Evolutionary conservation across 495 filamentous ascomycete genomes (phyloP).

Genomic region (Chlorociboria aeruginascens): DNA sequence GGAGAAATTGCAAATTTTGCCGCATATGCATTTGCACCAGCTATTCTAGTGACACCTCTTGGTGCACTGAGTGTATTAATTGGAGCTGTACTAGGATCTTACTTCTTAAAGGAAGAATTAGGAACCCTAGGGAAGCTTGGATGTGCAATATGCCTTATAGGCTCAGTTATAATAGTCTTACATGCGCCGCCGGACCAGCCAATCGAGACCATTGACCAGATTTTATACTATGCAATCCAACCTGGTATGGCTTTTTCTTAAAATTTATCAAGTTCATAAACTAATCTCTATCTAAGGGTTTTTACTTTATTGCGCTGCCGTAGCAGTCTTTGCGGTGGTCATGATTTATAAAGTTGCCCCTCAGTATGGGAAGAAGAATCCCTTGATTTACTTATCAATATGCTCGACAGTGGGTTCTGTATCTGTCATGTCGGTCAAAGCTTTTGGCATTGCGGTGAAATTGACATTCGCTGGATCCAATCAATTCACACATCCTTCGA

Average conservation of each 20-base stretch:
- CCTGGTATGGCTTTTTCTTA: conserved; percentile 48
- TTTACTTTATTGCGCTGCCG: conserved; percentile 64
- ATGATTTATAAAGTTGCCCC: conserved; percentile 97
- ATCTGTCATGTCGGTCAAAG: conserved; percentile 97
- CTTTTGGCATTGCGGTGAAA: conserved; percentile 93
- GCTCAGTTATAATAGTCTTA: conserved; percentile 92
- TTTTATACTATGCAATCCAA: conserved; percentile 76
- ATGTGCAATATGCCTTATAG: conserved; percentile 91
- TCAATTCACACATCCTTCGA: conserved; percentile 86
- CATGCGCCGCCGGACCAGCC: conserved; percentile 92
- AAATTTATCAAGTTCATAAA: neutral
- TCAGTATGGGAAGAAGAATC: conserved; percentile 82
- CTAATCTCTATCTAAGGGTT: conserved; percentile 52
- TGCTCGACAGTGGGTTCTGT: conserved; percentile 94
- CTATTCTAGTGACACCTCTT: conserved; percentile 89
- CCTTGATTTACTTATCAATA: conserved; percentile 89
- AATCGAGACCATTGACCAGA: conserved; percentile 76
- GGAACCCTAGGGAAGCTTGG: conserved; percentile 85
- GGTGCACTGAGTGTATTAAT: conserved; percentile 91
- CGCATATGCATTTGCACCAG: conserved; percentile 94
- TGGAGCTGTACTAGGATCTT: conserved; percentile 86
- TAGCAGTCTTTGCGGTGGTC: conserved; percentile 69
- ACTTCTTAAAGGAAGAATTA: conserved; percentile 81
- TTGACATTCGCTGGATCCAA: conserved; percentile 84
- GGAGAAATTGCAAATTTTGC: conserved; percentile 95